Evolutionary conservation across 192 early-diverging fungal species (phyloP).

Genomic region (Backusella circina): DNA sequence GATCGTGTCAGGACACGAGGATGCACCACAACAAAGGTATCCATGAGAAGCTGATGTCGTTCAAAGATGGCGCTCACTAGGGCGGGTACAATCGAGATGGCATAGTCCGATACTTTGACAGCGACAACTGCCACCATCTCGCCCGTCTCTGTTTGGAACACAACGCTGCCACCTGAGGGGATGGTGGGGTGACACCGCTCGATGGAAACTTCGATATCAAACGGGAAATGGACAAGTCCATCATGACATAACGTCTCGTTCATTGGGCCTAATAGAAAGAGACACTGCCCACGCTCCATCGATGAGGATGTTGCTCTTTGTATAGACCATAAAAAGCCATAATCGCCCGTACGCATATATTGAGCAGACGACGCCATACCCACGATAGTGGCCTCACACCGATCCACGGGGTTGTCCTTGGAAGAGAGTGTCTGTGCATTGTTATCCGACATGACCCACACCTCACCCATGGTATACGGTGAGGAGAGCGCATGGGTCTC

Average conservation of each 20-base stretch:
- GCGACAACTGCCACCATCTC: slow-evolving; percentile 28
- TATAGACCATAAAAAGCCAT: slow-evolving; percentile 75
- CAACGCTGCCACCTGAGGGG: slow-evolving; percentile 19
- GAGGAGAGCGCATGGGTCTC: slow-evolving; percentile 56
- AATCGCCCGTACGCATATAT: slow-evolving; percentile 78
- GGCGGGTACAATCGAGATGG: slow-evolving; percentile 42
- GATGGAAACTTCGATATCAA: slow-evolving; percentile 69
- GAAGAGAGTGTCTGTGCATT: slow-evolving; percentile 37
- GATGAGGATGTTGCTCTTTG: neutral
- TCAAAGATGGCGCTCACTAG: slow-evolving; percentile 68
- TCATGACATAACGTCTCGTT: slow-evolving; percentile 65
- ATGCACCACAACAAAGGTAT: slow-evolving; percentile 63
- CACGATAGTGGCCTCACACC: slow-evolving; percentile 49
- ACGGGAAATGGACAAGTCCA: slow-evolving; percentile 66
- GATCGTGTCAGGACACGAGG: slow-evolving; percentile 55
- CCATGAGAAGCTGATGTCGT: slow-evolving; percentile 66
- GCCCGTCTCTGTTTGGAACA: slow-evolving; percentile 14
- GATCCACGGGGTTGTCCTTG: slow-evolving; percentile 26
- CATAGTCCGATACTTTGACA: neutral
- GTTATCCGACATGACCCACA: slow-evolving; percentile 68
- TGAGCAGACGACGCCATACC: slow-evolving; percentile 47
- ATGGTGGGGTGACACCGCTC: slow-evolving; percentile 56
- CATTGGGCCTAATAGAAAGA: slow-evolving; percentile 73
- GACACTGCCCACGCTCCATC: slow-evolving; percentile 47
- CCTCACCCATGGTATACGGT: slow-evolving; percentile 72